These are phyloP conservation scores for Alternaria tenuissima DNA, from an alignment of 2,329 filamentous ascomycete species.

Conservation along the genomic window DNA sequence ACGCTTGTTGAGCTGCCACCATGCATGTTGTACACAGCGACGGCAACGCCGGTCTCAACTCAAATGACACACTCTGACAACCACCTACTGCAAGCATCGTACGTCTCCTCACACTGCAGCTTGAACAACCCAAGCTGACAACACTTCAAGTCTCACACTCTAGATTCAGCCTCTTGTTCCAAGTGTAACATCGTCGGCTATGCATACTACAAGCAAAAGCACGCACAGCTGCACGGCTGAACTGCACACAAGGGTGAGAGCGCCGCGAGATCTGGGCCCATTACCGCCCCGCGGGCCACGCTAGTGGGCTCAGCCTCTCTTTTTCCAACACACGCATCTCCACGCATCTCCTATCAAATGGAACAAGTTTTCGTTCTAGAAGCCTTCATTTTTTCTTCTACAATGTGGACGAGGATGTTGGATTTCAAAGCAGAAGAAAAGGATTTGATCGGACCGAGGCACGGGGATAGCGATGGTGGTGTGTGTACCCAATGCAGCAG, in stretches of 20 bases:
- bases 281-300: not conserved
- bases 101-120: not conserved
- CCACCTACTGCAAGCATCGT: not conserved
- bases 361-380: not conserved
- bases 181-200: constrained; percentile 1
- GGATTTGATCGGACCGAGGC: constrained; percentile 1
- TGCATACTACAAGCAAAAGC: not conserved
- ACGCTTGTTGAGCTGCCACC: not conserved
- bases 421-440: constrained; percentile 1
- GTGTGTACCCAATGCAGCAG: not conserved
- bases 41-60: not conserved
- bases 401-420: not conserved
- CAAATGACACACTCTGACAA: not conserved
- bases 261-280: constrained; percentile 2
- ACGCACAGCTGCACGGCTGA: not conserved
- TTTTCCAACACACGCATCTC: not conserved
- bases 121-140: constrained; percentile 5
- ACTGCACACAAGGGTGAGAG: not conserved
- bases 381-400: not conserved
- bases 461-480: constrained; percentile 3
- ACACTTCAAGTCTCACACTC: not conserved
- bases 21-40: not conserved
- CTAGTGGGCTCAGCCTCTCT: not conserved
- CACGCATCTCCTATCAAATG: not conserved
- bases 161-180: constrained; percentile 5